Conservation (phyloP, 1,284 basidiomycete species). For the Moesziomyces sp. region DNA sequence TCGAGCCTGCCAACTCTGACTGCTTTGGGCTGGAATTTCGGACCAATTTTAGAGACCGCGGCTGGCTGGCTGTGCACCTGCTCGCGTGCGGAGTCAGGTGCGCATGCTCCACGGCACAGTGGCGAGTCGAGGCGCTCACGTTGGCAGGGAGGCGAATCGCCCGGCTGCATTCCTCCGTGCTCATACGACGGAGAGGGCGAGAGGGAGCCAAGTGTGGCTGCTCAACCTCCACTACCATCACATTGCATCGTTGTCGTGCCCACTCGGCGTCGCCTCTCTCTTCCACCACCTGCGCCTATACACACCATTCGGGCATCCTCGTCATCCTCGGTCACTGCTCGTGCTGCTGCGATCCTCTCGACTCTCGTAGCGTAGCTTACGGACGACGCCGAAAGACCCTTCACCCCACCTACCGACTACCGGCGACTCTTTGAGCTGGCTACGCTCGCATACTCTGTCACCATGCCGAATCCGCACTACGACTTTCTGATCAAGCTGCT, state of each 20-base stretch:
- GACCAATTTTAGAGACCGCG: background rate
- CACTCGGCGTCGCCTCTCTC: too few relatives aligned
- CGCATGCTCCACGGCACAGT: background rate
- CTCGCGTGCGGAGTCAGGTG: background rate
- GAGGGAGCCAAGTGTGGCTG: background rate
- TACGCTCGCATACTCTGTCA: conserved; percentile 14
- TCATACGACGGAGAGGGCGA: background rate
- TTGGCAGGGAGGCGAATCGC: background rate
- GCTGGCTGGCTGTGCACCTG: too few relatives aligned
- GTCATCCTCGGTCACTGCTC: too few relatives aligned
- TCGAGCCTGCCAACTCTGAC: background rate
- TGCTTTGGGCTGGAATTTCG: background rate
- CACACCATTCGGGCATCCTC: too few relatives aligned
- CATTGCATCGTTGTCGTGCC: background rate
- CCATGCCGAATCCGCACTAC: conserved; percentile 65
- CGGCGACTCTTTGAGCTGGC: conserved; percentile 4
- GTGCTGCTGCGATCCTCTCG: too few relatives aligned
- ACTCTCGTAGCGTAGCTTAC: too few relatives aligned
- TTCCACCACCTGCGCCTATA: too few relatives aligned
- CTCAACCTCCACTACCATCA: background rate
- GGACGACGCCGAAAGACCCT: too few relatives aligned
- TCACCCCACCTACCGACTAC: too few relatives aligned
- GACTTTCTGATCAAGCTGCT: conserved; percentile 65
- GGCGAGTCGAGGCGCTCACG: too few relatives aligned
- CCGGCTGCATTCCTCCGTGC: background rate